Evolutionary conservation across 257 asterid genomes (phyloP).

Genomic region (Euphrasia confusa): DNA sequence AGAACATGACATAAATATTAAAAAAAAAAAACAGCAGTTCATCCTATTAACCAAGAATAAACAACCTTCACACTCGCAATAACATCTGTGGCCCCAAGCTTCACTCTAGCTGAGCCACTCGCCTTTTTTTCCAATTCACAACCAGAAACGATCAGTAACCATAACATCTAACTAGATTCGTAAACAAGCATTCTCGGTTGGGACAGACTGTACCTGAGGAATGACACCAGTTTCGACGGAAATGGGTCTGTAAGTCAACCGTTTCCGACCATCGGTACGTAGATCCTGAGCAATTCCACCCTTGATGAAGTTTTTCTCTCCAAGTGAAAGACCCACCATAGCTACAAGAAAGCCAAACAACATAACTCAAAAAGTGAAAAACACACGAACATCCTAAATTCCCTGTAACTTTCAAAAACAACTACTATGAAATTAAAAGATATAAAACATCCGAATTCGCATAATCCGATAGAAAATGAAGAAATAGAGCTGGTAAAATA

Average conservation of each 20-base stretch:
- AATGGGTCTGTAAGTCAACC: constrained; percentile 60
- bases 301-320: constrained; percentile 62
- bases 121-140: constrained; percentile 45
- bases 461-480: no score
- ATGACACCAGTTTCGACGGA: constrained; percentile 76
- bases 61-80: constrained; percentile 76
- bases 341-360: constrained; percentile 23
- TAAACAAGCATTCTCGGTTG: not conserved
- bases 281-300: constrained; percentile 90
- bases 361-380: no score
- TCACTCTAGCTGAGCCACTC: constrained; percentile 89
- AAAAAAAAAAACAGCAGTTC: not conserved
- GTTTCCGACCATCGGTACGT: constrained; percentile 78
- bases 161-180: not conserved
- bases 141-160: constrained; percentile 20
- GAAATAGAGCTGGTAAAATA: no score
- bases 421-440: no score
- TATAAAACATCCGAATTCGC: no score
- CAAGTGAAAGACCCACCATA: constrained; percentile 79
- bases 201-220: constrained; percentile 52
- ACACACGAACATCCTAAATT: no score
- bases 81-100: constrained; percentile 84
- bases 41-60: not conserved
- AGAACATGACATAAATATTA: not conserved
- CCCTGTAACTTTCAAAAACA: no score